Percentiles rank a stretch among this genome's conserved stretches.
Conservation (phyloP, 495 filamentous ascomycete genomes). For the Lasiosphaeria ovina region DNA sequence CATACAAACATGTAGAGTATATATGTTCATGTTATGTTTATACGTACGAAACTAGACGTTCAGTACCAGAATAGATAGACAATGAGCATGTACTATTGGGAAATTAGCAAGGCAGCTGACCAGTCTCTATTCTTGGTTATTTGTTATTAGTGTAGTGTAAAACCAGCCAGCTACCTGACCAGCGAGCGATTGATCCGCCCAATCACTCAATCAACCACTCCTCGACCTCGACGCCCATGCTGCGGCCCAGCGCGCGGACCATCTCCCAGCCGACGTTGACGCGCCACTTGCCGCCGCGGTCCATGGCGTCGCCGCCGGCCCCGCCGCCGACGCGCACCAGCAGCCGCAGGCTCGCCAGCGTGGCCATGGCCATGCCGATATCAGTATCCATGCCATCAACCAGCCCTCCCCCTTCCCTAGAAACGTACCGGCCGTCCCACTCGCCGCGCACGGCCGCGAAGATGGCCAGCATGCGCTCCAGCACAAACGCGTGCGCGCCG, state of each 20-base stretch:
- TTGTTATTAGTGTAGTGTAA: no score
- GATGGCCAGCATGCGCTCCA: conserved; percentile 86
- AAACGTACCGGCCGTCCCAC: conserved; percentile 41
- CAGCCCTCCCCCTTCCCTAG: conserved; percentile 27
- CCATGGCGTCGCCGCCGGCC: conserved; percentile 53
- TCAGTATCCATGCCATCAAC: conserved; percentile 31
- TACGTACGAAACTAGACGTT: no score
- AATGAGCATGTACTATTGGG: no score
- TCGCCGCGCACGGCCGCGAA: conserved; percentile 76
- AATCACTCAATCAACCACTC: conserved; percentile 61
- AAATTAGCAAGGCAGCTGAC: no score
- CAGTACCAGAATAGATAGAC: no score
- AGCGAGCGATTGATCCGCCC: no score
- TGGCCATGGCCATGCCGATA: conserved; percentile 61
- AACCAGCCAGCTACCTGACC: no score
- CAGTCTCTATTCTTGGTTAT: no score
- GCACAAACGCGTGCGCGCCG: conserved; percentile 73
- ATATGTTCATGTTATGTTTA: no score
- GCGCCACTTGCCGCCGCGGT: conserved; percentile 67
- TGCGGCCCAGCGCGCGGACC: conserved; percentile 60
- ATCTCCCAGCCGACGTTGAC: conserved; percentile 76
- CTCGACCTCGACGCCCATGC: conserved; percentile 68
- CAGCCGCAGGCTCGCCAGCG: conserved; percentile 73
- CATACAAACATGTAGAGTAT: no score
- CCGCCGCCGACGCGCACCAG: conserved; percentile 56